Evolutionary conservation across 202 grass and related monocot genomes (phyloP).

Genomic region (Bolboschoenoplectus hybrid): DNA sequence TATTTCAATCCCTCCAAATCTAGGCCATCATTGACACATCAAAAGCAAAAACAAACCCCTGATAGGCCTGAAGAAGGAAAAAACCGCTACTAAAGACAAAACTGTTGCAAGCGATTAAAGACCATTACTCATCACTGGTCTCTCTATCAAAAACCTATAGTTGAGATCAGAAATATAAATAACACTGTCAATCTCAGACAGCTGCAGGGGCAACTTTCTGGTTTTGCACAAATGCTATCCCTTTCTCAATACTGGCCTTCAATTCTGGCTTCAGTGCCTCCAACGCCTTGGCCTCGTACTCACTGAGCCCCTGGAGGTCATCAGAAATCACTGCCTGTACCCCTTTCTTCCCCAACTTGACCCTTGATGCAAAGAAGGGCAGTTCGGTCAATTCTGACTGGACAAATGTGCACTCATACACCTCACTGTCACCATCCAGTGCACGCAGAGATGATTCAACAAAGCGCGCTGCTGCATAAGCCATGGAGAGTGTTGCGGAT

Average conservation of each 20-base stretch:
- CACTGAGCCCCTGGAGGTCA: conserved; percentile 62
- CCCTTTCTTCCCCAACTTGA: conserved; percentile 83
- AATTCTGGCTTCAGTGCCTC: conserved; percentile 74
- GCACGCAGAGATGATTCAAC: conserved; percentile 75
- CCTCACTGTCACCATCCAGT: conserved; percentile 70
- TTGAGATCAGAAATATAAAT: conserved; percentile 6
- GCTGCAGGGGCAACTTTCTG: conserved; percentile 50
- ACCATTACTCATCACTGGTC: conserved; percentile 37
- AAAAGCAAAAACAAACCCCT: not conserved
- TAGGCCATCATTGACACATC: not conserved
- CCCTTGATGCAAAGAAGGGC: conserved; percentile 84
- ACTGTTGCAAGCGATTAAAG: conserved; percentile 11
- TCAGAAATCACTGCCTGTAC: conserved; percentile 61
- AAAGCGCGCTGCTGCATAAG: conserved; percentile 81
- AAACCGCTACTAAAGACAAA: not conserved
- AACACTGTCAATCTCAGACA: conserved; percentile 50
- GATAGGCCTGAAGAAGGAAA: not conserved
- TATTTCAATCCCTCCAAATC: conserved; percentile 11
- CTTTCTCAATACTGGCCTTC: conserved; percentile 89
- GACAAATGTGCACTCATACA: conserved; percentile 80
- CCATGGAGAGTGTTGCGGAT: conserved; percentile 89
- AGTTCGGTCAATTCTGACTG: conserved; percentile 67
- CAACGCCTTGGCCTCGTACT: conserved; percentile 67
- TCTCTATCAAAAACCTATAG: conserved; percentile 37
- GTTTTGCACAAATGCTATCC: conserved; percentile 61